Percentiles rank a stretch among this genome's conserved stretches.
phyloP scores from a whole-genome alignment of 2,329 filamentous ascomycete genomes.

The Helotiales sp. region DNA sequence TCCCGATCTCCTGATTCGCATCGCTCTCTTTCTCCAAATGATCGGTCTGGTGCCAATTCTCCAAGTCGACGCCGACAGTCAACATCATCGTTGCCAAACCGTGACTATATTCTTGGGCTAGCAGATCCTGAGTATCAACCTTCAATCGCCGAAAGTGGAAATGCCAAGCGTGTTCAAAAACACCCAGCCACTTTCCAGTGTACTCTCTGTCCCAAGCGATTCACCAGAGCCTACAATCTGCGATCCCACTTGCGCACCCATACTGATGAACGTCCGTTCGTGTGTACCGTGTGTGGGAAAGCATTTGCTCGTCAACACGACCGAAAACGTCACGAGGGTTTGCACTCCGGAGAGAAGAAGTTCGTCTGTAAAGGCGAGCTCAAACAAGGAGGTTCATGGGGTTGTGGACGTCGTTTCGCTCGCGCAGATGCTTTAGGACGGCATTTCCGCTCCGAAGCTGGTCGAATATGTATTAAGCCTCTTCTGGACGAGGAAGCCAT shows the following conservation, averaged over 20 bases:
- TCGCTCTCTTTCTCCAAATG: slow-evolving; percentile 63
- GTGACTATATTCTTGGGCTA: slow-evolving; percentile 85
- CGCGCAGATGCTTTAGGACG: slow-evolving; percentile 92
- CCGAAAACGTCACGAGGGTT: slow-evolving; percentile 92
- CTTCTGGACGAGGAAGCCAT: slow-evolving; percentile 90
- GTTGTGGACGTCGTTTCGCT: slow-evolving; percentile 90
- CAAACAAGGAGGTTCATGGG: slow-evolving; percentile 83
- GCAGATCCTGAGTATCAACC: slow-evolving; percentile 86
- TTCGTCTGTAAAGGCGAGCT: slow-evolving; percentile 95
- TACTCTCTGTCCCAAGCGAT: slow-evolving; percentile 88
- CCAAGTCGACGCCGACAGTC: slow-evolving; percentile 61
- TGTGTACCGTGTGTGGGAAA: slow-evolving; percentile 95
- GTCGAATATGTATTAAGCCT: slow-evolving; percentile 96
- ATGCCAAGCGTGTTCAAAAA: slow-evolving; percentile 86
- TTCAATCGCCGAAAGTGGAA: slow-evolving; percentile 60
- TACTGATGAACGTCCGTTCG: slow-evolving; percentile 95
- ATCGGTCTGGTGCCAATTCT: slow-evolving; percentile 55
- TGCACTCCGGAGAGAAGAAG: slow-evolving; percentile 98
- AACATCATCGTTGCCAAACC: slow-evolving; percentile 61
- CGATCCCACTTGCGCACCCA: slow-evolving; percentile 95
- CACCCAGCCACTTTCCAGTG: slow-evolving; percentile 98
- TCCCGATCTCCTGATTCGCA: slow-evolving; percentile 52
- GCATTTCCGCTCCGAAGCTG: slow-evolving; percentile 95
- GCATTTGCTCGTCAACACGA: slow-evolving; percentile 98
- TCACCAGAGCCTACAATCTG: slow-evolving; percentile 95